Base-by-base conservation (phyloP, 2,329 filamentous ascomycete species). In the Chrysoporthe deuterocubensis region DNA sequence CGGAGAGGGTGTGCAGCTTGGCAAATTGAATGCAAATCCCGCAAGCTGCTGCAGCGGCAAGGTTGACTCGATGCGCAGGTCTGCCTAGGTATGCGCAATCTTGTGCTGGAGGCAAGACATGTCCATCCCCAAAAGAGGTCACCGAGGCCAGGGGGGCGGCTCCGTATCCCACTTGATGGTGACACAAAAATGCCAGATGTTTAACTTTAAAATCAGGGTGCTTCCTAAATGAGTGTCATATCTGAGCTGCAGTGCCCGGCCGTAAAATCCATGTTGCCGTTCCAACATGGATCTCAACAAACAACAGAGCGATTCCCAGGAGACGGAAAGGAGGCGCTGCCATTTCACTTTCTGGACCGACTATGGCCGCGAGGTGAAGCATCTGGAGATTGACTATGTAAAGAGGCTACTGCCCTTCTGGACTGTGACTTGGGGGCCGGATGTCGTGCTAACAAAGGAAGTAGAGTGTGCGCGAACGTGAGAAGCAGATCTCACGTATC, bases 401-500 rank as follows among this genome's bases (percentile, higher is more conserved):
- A 66, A 40, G 18, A 16, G 18, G 9, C 26, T 21, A 2, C 43
- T 26, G 18, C 54, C 6, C 8, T 54, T 5, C 18, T 13, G 18
- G 9, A 6, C 32, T 18, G 34, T 8, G 2, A 14, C 42, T 21
- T 40, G 14, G 16, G 16, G 11, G 14, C 26, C 14, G 21, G 16
- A 60, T 44, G 34, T 44, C 18, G 21, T 43, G n/a, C 14, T 26
- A 26, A 26, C 26, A 26, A 21, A 26, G 26, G 26, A 4, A 9
- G 13, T 26, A 65, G 42, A 59, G 63, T 37, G 54, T 57, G 4
- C 61, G 57, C 26, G 66, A 70, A 46, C 62, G 68, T 1, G 68
- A 68, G 54, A 68, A 50, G 21, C 64, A 65, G 7, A 67, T 69
- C 21, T 50, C 65, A 34, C 64, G 60, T 6, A 66, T 69, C 44